Evolutionary conservation across 2,329 filamentous ascomycete species (phyloP), one percentile per base, ranked within the genome.

Genomic region (Phaeomoniella chlamydospora): DNA sequence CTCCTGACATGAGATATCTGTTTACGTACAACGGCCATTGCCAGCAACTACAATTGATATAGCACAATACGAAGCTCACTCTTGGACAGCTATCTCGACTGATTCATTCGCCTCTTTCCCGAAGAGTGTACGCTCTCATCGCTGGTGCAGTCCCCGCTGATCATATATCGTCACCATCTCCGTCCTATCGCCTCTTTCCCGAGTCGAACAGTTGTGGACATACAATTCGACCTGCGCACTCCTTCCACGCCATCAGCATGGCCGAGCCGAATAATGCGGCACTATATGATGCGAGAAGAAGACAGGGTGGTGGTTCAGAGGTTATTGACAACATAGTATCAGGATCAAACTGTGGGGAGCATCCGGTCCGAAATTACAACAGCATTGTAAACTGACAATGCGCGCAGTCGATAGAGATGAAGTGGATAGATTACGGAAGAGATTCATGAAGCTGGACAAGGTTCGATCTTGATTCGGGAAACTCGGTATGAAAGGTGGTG

Each of bases 401-500:
- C 32, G 15, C 37, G 9, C 51, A 96, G 88, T 98, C 68, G 84
- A 98, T 67, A 80, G 83, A 58, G 90, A 98, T 53, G 90, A 98
- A 61, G 86, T 98, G 41, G 90, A 96, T 57, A 76, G 90, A 52
- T 70, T 98, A 56, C 75, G 86, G 54, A 98, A 98, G 68, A 76
- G 88, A 43, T 98, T 98, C 56, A 96, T 96, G 88, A 98, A 98
- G 65, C 69, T 98, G 41, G 90, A 98, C 63, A 96, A 94, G 74
- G 88, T 90, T 35, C 39, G 50, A 34, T 9, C 10, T 3, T 18
- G 3, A 18, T 15, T 26, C n/a, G n/a, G 17, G 4, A 6, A 18
- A 30, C 15, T 17, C 29, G 13, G 12, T 14, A 4, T 13, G 26
- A 16, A 5, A 35, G 22, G 2, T 4, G 11, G 18, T 31, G 15